Evolutionary conservation across 2,329 filamentous ascomycete species (phyloP), one percentile per base, ranked within the genome.

Genomic region (Paecilomyces formosus): DNA sequence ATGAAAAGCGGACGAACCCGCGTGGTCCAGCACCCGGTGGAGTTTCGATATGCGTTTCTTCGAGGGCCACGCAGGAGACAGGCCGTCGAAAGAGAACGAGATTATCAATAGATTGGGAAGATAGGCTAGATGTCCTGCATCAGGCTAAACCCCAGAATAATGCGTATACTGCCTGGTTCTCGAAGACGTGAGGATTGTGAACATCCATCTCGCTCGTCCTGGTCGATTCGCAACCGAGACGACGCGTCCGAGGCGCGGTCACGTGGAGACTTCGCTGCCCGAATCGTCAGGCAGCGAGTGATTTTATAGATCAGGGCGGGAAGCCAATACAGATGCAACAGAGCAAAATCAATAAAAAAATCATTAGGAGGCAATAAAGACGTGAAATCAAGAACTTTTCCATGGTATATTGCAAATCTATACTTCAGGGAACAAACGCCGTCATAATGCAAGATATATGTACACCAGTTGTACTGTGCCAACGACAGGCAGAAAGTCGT

Each of bases 401-500:
- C 39, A 45, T 45, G 39, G 39, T 45, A 45, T 45, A 45, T 45
- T 45, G 39, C n/a, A 45, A 18, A 45, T 45, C 39, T 45, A 45
- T 45, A 45, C 39, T 45, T n/a, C n/a, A 45, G 39, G 30, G 39
- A 45, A 45, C 8, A 45, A 45, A 45, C 39, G 39, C 39, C 39
- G n/a, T 45, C 39, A 54, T 33, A 60, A 39, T 53, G 56, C 21
- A 62, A 26, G 24, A 54, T 45, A 62, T 26, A 53, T 53, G 28
- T 22, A 45, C 39, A 45, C 18, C 39, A 45, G n/a, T 21, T 45
- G 39, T 45, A 45, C 35, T n/a, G n/a, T n/a, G 15, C 11, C 8
- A 45, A 45, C 7, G 6, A 45, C 15, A n/a, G 18, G 18, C n/a
- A 11, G 15, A 3, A 24, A n/a, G 12, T 21, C 73, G 65, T 76